These are phyloP conservation scores for Dactylella cylindrospora DNA, from an alignment of 2,329 filamentous ascomycete genomes.

Conservation along the genomic window DNA sequence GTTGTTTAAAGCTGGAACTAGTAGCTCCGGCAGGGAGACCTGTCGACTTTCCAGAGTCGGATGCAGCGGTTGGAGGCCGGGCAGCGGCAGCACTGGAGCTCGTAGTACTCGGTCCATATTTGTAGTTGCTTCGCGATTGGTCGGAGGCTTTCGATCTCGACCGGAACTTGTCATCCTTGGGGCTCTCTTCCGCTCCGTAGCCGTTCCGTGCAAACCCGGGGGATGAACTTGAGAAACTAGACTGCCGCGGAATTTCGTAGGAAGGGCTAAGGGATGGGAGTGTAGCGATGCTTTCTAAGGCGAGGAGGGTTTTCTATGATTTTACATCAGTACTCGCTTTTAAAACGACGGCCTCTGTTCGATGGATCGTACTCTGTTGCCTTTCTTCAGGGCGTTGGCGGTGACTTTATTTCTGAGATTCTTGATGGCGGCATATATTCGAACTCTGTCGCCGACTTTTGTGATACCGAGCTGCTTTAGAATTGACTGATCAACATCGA, in stretches of 20 bases:
- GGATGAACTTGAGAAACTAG: conserved; percentile 38
- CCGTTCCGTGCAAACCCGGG: conserved; percentile 19
- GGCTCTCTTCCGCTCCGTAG: conserved; percentile 35
- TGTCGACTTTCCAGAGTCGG: conserved; percentile 33
- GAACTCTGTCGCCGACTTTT: conserved; percentile 93
- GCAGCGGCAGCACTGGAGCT: conserved; percentile 7
- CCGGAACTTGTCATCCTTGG: conserved; percentile 41
- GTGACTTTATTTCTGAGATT: conserved; percentile 75
- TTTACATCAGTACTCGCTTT: no score
- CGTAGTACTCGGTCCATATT: conserved; percentile 16
- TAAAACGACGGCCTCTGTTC: no score
- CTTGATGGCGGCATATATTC: conserved; percentile 83
- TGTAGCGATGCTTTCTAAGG: conserved; percentile 37
- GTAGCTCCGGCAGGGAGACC: conserved; percentile 19
- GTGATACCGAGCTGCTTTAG: conserved; percentile 98
- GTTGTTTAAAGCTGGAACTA: conserved; percentile 16
- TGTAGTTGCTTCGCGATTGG: conserved; percentile 13
- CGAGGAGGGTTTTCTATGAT: conserved; percentile 37
- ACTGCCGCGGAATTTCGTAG: conserved; percentile 23
- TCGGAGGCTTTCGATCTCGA: conserved; percentile 20
- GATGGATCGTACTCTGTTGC: conserved; percentile 69
- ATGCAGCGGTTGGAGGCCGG: conserved; percentile 22
- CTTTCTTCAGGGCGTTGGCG: conserved; percentile 71
- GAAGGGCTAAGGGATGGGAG: conserved; percentile 33
- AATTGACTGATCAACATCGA: conserved; percentile 95